A percentile compares a stretch with the other conserved stretches of the same genome.
These are phyloP conservation scores for Russula compacta DNA, from an alignment of 768 basidiomycete species.

Conservation along the genomic window DNA sequence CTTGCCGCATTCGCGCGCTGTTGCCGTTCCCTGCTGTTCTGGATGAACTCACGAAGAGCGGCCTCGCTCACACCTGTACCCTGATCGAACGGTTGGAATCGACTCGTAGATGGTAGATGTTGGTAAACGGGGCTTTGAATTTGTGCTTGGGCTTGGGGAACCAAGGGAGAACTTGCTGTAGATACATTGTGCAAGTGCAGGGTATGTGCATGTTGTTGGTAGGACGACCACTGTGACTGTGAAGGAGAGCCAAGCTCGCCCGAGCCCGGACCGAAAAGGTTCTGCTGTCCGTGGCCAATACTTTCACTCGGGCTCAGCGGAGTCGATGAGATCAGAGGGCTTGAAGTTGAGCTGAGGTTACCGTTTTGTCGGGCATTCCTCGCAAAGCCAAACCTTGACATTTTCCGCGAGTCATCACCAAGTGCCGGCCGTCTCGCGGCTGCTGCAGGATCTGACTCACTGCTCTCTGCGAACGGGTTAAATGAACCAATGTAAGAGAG, in stretches of 20 bases:
- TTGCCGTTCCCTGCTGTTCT: conserved; percentile 54
- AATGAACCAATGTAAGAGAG: conserved; percentile 65
- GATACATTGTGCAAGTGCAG: conserved; percentile 36
- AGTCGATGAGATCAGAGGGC: conserved; percentile 48
- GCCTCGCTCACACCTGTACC: conserved; percentile 54
- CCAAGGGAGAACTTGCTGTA: conserved; percentile 37
- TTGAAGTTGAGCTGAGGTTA: conserved; percentile 54
- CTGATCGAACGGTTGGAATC: conserved; percentile 51
- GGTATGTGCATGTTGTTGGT: conserved; percentile 32
- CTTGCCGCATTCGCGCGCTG: conserved; percentile 25
- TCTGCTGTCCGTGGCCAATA: conserved; percentile 42
- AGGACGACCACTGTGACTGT: conserved; percentile 41
- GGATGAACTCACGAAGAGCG: conserved; percentile 68
- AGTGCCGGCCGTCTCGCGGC: conserved; percentile 32
- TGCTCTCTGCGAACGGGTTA: conserved; percentile 65
- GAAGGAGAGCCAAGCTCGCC: conserved; percentile 31
- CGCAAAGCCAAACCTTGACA: conserved; percentile 78
- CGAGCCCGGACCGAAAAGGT: conserved; percentile 23
- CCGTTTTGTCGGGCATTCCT: conserved; percentile 27
- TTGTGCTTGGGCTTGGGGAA: conserved; percentile 39
- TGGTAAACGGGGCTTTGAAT: conserved; percentile 27
- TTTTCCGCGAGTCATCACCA: conserved; percentile 57
- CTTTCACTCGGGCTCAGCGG: conserved; percentile 41
- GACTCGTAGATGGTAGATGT: conserved; percentile 28
- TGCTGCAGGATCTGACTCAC: conserved; percentile 35